These are phyloP conservation scores for Fomitopsis serialis DNA, from an alignment of 768 basidiomycete species.

Conservation along the genomic window DNA sequence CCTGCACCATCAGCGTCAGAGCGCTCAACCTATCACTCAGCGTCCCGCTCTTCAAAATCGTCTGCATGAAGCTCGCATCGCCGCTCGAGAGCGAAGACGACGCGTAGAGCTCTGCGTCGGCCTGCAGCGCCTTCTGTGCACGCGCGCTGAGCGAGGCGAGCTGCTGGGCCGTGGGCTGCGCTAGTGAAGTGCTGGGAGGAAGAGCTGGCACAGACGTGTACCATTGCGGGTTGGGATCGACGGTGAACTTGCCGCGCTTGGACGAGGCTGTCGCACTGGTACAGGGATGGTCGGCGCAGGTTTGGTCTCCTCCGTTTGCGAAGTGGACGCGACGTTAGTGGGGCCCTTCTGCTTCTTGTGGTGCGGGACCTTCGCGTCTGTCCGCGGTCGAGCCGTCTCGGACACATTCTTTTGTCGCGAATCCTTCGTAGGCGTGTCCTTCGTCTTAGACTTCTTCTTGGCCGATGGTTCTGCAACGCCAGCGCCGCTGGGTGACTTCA, in stretches of 20 bases:
- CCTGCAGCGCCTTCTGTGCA: constrained; percentile 42
- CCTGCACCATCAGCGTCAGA: constrained; percentile 82
- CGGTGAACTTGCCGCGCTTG: constrained; percentile 15
- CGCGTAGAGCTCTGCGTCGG: constrained; percentile 39
- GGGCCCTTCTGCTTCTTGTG: too few species aligned
- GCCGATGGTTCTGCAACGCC: not conserved
- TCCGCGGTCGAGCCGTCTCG: too few species aligned
- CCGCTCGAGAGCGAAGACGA: constrained; percentile 41
- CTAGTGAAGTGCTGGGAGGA: constrained; percentile 15
- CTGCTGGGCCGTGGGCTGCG: constrained; percentile 35
- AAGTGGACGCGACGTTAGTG: too few species aligned
- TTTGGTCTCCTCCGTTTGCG: too few species aligned
- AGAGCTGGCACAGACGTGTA: constrained; percentile 43
- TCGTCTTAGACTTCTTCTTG: not conserved
- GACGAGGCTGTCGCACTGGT: not conserved
- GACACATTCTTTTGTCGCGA: not conserved
- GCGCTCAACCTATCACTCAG: constrained; percentile 90
- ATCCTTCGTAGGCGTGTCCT: not conserved
- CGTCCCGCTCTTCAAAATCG: constrained; percentile 84
- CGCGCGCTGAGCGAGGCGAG: constrained; percentile 39
- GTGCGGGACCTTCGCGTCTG: too few species aligned
- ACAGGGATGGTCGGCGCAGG: not conserved
- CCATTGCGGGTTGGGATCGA: constrained; percentile 46
- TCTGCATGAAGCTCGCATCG: constrained; percentile 59
- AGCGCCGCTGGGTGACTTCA: not conserved